Conservation (phyloP, 805 yeast species). For the Teunomyces aglyptinius region DNA sequence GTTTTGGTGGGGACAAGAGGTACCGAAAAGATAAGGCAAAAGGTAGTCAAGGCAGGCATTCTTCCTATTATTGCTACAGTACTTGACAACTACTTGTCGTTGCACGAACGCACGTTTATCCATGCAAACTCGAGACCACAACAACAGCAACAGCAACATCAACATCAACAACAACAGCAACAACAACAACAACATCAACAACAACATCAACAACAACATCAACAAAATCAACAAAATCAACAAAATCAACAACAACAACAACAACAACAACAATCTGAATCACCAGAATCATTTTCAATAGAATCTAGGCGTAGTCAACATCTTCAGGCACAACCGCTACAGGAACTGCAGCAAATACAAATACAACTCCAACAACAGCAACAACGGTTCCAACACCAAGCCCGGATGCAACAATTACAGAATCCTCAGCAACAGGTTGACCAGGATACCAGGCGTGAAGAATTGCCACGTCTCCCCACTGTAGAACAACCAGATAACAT, state of each 20-base stretch:
- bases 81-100: constrained; percentile 73
- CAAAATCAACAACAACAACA: constrained; percentile 8
- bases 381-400: constrained; percentile 20
- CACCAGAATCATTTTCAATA: not conserved
- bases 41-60: constrained; percentile 89
- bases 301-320: constrained; percentile 7
- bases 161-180: constrained; percentile 8
- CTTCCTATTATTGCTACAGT: constrained; percentile 90
- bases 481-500: not conserved
- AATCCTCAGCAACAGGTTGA: constrained; percentile 6
- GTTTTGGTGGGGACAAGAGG: constrained; percentile 93
- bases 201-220: constrained; percentile 9
- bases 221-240: constrained; percentile 7
- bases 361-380: constrained; percentile 15
- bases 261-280: constrained; percentile 1
- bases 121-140: constrained; percentile 26
- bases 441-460: not conserved
- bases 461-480: not conserved
- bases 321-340: constrained; percentile 9
- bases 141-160: constrained; percentile 9
- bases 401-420: not conserved
- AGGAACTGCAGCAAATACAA: constrained; percentile 8
- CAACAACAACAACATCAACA: constrained; percentile 9
- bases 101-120: constrained; percentile 39
- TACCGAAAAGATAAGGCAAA: constrained; percentile 76